Evolutionary conservation across 108 stramenopile genomes (phyloP), one percentile per base, ranked within the genome.

Genomic region (Bacterosira constricta): DNA sequence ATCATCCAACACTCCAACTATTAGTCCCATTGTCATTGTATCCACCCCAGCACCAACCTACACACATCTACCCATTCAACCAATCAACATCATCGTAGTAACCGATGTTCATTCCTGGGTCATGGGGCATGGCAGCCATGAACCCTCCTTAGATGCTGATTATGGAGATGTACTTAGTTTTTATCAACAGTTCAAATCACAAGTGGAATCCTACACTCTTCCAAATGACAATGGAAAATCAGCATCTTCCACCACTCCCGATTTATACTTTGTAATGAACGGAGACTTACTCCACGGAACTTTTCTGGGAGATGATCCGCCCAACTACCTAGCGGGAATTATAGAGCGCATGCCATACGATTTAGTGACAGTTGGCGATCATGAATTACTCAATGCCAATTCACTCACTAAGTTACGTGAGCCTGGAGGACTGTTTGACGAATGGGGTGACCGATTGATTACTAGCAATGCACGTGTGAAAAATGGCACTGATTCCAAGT

Each of bases 261-360:
- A 91, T 56, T 32, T 91, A 0, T 88, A 86, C 63, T 83, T 94
- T 79, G 87, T 94, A 27, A 88, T 87, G 81, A 94, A 94, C 79
- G 92, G 92, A 8, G 92, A 93, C 67, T 88, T 84, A 52, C 72
- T 88, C 44, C 89, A 93, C 64, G 92, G 92, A 11, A 89, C 92
- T 12, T 81, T 90, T 0, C 55, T 93, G n/a, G 80, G 73, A 11
- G 77, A 85, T 52, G 45, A 75, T 52, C 89, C 85, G 5, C 85
- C 86, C 8, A 36, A 49, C 7, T 55, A 83, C 30, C 59, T 92
- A 18, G 57, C 79, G n/a, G 87, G 83, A 9, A 62, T 92, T 34
- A 51, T 92, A n/a, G 69, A 88, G 66, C 71, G 80, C 12, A 90
- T 92, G 88, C 91, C 91, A 0, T 88, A 77, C 66, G 85, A 89